These are phyloP conservation scores for Diatrype stigma DNA, from an alignment of 2,329 filamentous ascomycete species.

Conservation along the genomic window DNA sequence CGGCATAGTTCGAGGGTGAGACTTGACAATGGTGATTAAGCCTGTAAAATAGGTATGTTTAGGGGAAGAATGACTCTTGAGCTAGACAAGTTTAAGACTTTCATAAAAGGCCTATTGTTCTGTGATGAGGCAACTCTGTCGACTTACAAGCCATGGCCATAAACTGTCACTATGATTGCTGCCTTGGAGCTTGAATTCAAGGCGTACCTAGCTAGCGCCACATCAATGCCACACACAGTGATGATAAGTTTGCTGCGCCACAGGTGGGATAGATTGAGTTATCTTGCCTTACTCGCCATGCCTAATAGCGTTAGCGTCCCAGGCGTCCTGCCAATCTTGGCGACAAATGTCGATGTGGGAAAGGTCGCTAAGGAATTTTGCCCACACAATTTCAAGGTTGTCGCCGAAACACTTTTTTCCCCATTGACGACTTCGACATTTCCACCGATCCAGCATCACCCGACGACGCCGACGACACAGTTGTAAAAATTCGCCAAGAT, in stretches of 20 bases:
- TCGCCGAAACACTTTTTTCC: constrained; percentile 8
- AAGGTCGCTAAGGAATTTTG: constrained; percentile 12
- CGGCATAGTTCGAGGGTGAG: constrained; percentile 50
- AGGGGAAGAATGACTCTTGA: constrained; percentile 1
- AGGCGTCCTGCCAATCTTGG: neutral
- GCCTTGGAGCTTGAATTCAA: neutral
- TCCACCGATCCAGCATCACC: constrained; percentile 1
- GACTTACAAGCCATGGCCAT: constrained; percentile 1
- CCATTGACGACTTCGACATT: constrained; percentile 13
- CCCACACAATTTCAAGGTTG: constrained; percentile 27
- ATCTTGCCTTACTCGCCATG: too few relatives aligned
- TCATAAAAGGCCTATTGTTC: too few relatives aligned
- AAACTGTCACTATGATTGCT: neutral
- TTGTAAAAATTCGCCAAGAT: constrained; percentile 65
- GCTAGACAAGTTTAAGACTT: neutral
- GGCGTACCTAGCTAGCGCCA: neutral
- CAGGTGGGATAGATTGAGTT: too few relatives aligned
- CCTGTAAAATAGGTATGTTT: neutral
- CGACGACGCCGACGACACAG: constrained; percentile 15
- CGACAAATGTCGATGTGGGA: neutral
- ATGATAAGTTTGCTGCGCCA: too few relatives aligned
- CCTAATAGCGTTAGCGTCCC: neutral
- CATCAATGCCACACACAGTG: neutral
- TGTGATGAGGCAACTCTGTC: constrained; percentile 18
- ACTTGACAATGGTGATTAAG: constrained; percentile 1